Evolutionary conservation across 2,329 filamentous ascomycete species (phyloP).

Genomic region (Sporothrix luriei): DNA sequence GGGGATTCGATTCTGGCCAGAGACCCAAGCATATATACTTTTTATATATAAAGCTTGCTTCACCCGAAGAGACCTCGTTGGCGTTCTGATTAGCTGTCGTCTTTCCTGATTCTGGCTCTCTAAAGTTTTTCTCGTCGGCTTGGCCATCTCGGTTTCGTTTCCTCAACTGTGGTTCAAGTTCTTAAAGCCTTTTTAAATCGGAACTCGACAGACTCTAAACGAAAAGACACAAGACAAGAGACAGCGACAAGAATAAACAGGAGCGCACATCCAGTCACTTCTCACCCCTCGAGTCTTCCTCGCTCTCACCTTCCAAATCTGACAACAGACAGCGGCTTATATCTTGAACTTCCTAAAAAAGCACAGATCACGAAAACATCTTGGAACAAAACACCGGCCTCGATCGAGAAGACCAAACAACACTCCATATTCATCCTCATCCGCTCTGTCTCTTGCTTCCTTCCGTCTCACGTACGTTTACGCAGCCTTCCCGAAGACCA

Average conservation of each 20-base stretch:
- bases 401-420: background rate
- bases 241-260: conserved; percentile 18
- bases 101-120: background rate
- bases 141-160: background rate
- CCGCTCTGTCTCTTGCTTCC: background rate
- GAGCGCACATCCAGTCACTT: conserved; percentile 2
- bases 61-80: conserved; percentile 4
- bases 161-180: background rate
- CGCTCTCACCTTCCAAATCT: no score
- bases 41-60: conserved; percentile 20
- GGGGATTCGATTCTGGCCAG: background rate
- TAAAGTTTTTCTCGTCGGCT: background rate
- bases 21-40: conserved; percentile 6
- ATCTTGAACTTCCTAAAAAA: background rate
- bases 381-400: conserved; percentile 8
- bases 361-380: background rate
- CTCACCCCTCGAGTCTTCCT: background rate
- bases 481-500: background rate
- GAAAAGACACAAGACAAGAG: conserved; percentile 7
- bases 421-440: background rate
- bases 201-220: background rate
- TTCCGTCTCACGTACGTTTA: conserved; percentile 1
- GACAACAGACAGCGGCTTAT: background rate
- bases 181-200: background rate
- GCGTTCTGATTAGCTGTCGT: background rate